Evolutionary conservation across 1,139 yeast species (phyloP), one percentile per base, ranked within the genome.

Genomic region (Yamadazyma sp.): DNA sequence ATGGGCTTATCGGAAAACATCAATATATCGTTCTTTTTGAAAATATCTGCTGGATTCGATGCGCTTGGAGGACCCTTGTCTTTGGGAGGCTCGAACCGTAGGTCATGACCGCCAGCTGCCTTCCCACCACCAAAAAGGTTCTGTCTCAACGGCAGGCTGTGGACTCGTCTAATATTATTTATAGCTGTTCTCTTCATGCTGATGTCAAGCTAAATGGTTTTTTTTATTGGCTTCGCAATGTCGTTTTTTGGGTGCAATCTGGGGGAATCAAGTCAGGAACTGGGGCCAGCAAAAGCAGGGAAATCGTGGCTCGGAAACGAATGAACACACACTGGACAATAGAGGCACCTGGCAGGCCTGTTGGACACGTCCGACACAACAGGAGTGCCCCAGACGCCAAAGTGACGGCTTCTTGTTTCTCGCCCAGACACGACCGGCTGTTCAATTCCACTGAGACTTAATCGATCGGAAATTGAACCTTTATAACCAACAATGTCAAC

Each of bases 401-500:
- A n/a, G n/a, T n/a, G n/a, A n/a, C n/a, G n/a, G n/a, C n/a, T n/a
- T n/a, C n/a, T n/a, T n/a, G n/a, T n/a, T n/a, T n/a, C n/a, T n/a
- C n/a, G n/a, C n/a, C n/a, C n/a, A n/a, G n/a, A n/a, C n/a, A n/a
- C n/a, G n/a, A n/a, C n/a, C n/a, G n/a, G n/a, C n/a, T n/a, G n/a
- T 11, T 12, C 10, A 32, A 20, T 20, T 20, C 8, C 8, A 20
- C 22, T 20, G 22, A 20, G 22, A 20, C 5, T 20, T 20, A 20
- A 6, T 8, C 5, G 22, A 6, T 20, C 8, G 5, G 8, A 20
- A 20, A 20, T 20, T 20, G 8, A 20, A 20, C 8, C 22, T 10
- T 22, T 22, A 25, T 5, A 24, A 25, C 16, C 4, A 17, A 39
- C n/a, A 17, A 59, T 83, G 91, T 81, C 91, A 0, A 77, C 79